phyloP scores from a whole-genome alignment of 2,329 filamentous ascomycete genomes.

The Hymenoscyphus occultus region DNA sequence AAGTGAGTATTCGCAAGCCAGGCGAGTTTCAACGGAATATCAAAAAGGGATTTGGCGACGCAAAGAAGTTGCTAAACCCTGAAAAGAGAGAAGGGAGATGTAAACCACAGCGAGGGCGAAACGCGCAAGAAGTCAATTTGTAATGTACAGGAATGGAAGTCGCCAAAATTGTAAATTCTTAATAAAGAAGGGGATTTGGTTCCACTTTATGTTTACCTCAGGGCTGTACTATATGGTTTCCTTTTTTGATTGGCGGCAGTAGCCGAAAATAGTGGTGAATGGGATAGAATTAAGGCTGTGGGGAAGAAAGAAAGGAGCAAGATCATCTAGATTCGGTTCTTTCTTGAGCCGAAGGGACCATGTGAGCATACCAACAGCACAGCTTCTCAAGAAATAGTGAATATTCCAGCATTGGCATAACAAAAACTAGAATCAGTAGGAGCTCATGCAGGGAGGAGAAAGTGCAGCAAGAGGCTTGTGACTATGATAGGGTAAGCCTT shows the following conservation, averaged over 20 bases:
- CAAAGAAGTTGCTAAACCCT: background rate
- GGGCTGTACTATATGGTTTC: background rate
- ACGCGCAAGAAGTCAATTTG: background rate
- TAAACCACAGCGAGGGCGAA: background rate
- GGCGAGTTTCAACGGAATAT: background rate
- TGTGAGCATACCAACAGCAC: background rate
- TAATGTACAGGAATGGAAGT: background rate
- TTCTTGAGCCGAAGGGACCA: background rate
- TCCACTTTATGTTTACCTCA: background rate
- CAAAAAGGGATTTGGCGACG: background rate
- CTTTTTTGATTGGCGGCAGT: background rate
- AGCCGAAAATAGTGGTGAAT: background rate
- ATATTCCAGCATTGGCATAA: background rate
- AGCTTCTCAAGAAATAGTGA: background rate
- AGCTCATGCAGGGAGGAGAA: background rate
- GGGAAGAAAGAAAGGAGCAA: background rate
- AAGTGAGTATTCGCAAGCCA: background rate
- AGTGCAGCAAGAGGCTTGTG: background rate
- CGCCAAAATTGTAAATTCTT: background rate
- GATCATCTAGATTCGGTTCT: background rate
- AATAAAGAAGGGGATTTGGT: background rate
- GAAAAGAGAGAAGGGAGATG: background rate
- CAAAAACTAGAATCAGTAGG: background rate
- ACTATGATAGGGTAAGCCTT: background rate
- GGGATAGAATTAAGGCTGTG: background rate